Evolutionary conservation across 2,329 filamentous ascomycete genomes (phyloP), one percentile per base, ranked within the genome.

Genomic region (Leptographium galeiforme): DNA sequence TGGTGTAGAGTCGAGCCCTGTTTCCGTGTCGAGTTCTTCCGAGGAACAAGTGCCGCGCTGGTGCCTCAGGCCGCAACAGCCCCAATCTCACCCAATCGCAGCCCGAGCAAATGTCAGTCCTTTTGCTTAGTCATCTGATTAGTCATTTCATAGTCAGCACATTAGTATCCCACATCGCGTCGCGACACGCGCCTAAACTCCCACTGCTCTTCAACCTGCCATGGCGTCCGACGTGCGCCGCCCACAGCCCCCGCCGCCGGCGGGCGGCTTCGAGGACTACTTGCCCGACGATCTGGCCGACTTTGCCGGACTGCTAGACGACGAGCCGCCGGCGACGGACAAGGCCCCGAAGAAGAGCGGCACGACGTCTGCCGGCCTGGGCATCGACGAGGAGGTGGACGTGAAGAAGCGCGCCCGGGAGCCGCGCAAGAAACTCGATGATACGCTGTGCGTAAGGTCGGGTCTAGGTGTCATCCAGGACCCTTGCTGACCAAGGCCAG

Each of bases 301-400:
- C 57, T 65, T 75, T 19, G 63, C 64, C 45, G 72, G 76, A 51
- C 72, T 73, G 1, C 76, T 79, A 55, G 45, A 52, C n/a, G 57
- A 57, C 25, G 54, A 56, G 2, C 53, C 53, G 19, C 30, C 36
- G 1, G n/a, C 18, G 16, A 74, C n/a, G 72, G 70, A 19, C 71
- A 66, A 52, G 64, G 70, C 25, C 68, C 33, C 12, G 13, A 68
- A 67, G 56, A 75, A 72, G 57, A 77, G 78, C 59, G 73, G 71
- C 45, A 75, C 75, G 54, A 71, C 70, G 30, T 66, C 68, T 1
- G 70, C 75, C 33, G 74, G 74, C 1, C 70, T 95, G 2, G 89
- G 90, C 47, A 81, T 96, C 54, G 90, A 97, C 59, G 82, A 94
- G 63, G 88, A 95, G 62, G 79, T 98, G 52, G 84, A 87, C 53